Percentiles rank a stretch among this genome's conserved stretches.
Conservation (phyloP, 139 green algal genomes). For the Trebouxia sp. region DNA sequence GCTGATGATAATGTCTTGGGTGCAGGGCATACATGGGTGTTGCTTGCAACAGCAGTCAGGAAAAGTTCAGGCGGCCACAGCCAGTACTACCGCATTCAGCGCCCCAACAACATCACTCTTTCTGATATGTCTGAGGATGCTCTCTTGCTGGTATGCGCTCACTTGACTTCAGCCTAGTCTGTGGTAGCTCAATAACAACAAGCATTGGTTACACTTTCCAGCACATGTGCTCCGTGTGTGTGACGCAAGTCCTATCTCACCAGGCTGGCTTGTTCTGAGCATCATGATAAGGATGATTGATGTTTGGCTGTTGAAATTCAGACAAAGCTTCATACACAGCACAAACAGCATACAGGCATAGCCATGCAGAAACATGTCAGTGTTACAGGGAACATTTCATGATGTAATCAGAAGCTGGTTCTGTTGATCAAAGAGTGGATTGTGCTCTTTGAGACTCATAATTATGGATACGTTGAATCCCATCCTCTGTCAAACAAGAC, state of each 20-base stretch:
- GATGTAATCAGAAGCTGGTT: too few species aligned
- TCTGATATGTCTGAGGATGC: neutral
- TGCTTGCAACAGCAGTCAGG: constrained; percentile 20
- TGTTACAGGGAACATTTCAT: neutral
- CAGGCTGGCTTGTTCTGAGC: too few species aligned
- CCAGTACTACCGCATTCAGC: neutral
- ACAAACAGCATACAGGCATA: neutral
- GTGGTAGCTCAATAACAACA: neutral
- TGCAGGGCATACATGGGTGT: constrained; percentile 30
- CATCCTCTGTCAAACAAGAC: too few species aligned
- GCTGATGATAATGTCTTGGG: neutral
- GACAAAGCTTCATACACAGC: neutral
- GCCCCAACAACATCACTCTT: constrained; percentile 2
- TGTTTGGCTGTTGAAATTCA: neutral
- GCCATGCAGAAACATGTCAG: neutral
- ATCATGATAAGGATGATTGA: neutral
- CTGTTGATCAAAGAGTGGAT: too few species aligned
- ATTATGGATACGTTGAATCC: too few species aligned
- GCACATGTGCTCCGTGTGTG: too few species aligned
- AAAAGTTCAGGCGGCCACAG: neutral
- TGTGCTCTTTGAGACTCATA: too few species aligned
- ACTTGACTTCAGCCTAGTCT: too few species aligned
- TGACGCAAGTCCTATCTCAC: too few species aligned
- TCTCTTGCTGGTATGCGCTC: neutral
- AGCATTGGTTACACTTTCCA: too few species aligned